These are phyloP conservation scores for Diutina ranongensis DNA, from an alignment of 1,139 yeast genomes.

Conservation along the genomic window DNA sequence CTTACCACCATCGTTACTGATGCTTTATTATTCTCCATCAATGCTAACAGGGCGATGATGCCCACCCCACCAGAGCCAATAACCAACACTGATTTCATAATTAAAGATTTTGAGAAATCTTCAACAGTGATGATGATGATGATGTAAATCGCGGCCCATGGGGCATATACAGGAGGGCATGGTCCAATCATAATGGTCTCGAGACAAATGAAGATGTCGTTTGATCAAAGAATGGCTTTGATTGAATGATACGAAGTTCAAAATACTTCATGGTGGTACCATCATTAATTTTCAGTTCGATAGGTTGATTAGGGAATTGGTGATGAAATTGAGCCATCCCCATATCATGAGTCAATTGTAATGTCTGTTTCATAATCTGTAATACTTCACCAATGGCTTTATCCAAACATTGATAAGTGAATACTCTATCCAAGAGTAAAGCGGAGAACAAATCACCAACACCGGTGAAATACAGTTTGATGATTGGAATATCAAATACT, in stretches of 20 bases:
- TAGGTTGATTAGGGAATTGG: not conserved
- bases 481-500: slow-evolving; percentile 37
- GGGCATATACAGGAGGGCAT: too few species aligned
- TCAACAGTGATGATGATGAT: not conserved
- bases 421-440: slow-evolving; percentile 46
- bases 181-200: not conserved
- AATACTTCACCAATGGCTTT: not conserved
- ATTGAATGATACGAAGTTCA: slow-evolving; percentile 29
- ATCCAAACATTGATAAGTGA: not conserved
- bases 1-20: slow-evolving; percentile 54
- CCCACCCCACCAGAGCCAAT: slow-evolving; percentile 74
- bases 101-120: not conserved
- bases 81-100: slow-evolving; percentile 22
- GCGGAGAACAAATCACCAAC: slow-evolving; percentile 91
- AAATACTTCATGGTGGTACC: slow-evolving; percentile 27
- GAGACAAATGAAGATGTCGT: not conserved
- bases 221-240: slow-evolving; percentile 9
- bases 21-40: slow-evolving; percentile 31
- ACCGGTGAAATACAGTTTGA: slow-evolving; percentile 76
- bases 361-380: slow-evolving; percentile 8
- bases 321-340: slow-evolving; percentile 9
- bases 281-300: slow-evolving; percentile 24
- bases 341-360: slow-evolving; percentile 27
- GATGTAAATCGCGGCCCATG: too few species aligned
- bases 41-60: slow-evolving; percentile 50